Evolutionary conservation across 2,329 filamentous ascomycete species (phyloP).

Genomic region (Dothistroma pini): DNA sequence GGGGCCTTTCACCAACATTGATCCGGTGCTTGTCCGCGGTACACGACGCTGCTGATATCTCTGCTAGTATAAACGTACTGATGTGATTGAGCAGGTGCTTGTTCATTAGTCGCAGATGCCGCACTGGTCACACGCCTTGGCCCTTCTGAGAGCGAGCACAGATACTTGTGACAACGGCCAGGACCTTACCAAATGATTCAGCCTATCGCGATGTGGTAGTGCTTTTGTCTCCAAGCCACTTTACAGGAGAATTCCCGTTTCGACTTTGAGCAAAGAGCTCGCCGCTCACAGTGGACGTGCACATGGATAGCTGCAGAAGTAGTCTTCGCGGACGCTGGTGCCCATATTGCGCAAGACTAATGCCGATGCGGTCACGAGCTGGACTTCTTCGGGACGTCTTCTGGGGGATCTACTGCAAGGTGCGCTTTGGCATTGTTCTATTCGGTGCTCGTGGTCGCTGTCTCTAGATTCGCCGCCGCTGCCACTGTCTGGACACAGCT

Average conservation of each 20-base stretch:
- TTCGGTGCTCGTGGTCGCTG: neutral
- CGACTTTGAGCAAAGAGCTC: neutral
- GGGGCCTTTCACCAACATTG: neutral
- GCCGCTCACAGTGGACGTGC: neutral
- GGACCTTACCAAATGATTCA: neutral
- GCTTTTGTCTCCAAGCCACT: neutral
- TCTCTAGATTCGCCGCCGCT: neutral
- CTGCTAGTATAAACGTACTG: neutral
- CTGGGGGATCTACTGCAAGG: neutral
- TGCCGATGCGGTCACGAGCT: neutral
- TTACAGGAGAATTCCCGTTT: neutral
- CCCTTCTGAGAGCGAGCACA: neutral
- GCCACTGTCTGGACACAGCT: neutral
- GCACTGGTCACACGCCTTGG: neutral
- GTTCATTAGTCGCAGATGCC: neutral
- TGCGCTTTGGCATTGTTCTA: neutral
- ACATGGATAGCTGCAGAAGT: neutral
- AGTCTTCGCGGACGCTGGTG: neutral
- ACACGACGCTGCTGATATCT: neutral
- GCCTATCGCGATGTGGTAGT: neutral
- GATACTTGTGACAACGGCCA: neutral
- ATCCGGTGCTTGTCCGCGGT: neutral
- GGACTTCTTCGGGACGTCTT: neutral
- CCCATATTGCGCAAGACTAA: neutral
- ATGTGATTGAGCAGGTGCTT: neutral